These are phyloP conservation scores for Pelargonium myrrhifolium DNA, from an alignment of 441 rosid species.

Conservation along the genomic window DNA sequence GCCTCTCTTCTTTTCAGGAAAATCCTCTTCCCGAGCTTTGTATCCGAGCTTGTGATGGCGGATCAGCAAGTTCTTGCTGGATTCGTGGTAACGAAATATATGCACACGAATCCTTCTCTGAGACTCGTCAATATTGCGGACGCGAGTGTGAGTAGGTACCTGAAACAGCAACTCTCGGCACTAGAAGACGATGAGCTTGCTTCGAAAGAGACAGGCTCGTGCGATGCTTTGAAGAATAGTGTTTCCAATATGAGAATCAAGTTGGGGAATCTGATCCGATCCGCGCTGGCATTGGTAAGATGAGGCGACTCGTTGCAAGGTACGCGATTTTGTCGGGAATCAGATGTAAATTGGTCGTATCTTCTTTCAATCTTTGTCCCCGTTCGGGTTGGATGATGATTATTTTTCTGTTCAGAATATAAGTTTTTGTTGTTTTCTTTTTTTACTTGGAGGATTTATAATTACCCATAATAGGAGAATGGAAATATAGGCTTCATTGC, in stretches of 20 bases:
- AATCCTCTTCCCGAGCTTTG: slow-evolving; percentile 57
- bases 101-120: slow-evolving; percentile 76
- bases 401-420: no score
- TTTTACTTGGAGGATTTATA: no score
- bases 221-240: slow-evolving; percentile 38
- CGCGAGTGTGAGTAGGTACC: slow-evolving; percentile 53
- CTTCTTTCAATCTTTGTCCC: no score
- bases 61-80: slow-evolving; percentile 78
- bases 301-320: slow-evolving; percentile 9
- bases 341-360: background rate
- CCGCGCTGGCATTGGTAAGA: slow-evolving; percentile 40
- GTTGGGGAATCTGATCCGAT: slow-evolving; percentile 39
- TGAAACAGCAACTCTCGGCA: slow-evolving; percentile 49
- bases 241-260: slow-evolving; percentile 35
- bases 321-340: background rate
- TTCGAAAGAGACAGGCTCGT: slow-evolving; percentile 21
- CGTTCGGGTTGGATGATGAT: no score
- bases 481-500: no score
- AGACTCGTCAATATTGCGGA: slow-evolving; percentile 59
- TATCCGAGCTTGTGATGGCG: slow-evolving; percentile 69
- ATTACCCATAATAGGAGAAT: no score
- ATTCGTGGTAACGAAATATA: slow-evolving; percentile 56
- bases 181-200: slow-evolving; percentile 26
- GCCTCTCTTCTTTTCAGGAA: slow-evolving; percentile 37
- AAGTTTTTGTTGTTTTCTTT: no score